These are phyloP conservation scores for Ustilago hordei DNA, from an alignment of 1,284 basidiomycete species.

Conservation along the genomic window DNA sequence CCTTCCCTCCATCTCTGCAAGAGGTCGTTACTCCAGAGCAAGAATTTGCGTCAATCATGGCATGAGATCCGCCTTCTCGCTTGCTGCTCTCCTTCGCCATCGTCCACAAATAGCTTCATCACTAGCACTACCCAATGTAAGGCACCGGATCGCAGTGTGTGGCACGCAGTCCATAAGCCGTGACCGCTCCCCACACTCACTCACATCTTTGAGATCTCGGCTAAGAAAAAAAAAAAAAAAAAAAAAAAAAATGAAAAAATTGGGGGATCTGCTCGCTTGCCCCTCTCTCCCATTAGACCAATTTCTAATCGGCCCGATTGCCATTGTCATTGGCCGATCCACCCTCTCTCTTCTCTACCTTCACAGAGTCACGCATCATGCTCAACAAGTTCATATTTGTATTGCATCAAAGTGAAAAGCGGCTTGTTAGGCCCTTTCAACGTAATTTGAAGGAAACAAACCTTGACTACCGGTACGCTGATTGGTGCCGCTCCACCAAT, in stretches of 20 bases:
- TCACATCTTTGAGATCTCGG: neutral
- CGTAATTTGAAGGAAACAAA: slow-evolving; percentile 71
- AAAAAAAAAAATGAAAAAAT: neutral
- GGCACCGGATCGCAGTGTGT: too few species aligned
- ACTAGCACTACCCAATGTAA: too few species aligned
- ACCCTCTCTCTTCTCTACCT: neutral
- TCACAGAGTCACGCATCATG: neutral
- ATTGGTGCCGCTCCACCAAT: slow-evolving; percentile 69
- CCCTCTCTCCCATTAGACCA: neutral
- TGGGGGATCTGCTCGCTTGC: neutral
- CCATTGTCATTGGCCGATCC: neutral
- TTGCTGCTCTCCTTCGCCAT: too few species aligned
- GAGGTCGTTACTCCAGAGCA: too few species aligned
- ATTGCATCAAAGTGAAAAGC: neutral
- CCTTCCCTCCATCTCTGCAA: neutral
- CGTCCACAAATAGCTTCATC: too few species aligned
- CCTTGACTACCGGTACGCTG: slow-evolving; percentile 72
- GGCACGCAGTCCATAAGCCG: neutral
- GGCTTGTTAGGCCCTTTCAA: slow-evolving; percentile 32
- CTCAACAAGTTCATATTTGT: neutral
- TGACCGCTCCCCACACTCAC: neutral
- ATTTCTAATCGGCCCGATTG: too few species aligned
- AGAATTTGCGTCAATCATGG: too few species aligned
- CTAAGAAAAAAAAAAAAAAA: neutral
- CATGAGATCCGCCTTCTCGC: too few species aligned